Evolutionary conservation across 371 early-diverging fungal genomes (phyloP).

Genomic region (Saksenaea oblongispora): DNA sequence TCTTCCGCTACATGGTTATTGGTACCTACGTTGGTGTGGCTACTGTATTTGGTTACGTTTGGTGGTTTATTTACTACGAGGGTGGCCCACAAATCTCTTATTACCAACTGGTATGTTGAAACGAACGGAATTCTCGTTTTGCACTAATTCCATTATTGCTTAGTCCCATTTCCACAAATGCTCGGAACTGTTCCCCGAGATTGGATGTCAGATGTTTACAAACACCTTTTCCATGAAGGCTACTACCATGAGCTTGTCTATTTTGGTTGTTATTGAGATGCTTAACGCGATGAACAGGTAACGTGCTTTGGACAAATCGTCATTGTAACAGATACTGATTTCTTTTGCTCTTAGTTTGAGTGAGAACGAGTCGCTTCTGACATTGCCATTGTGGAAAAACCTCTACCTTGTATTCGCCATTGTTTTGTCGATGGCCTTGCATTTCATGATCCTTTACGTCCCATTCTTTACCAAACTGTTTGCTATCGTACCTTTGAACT

Average conservation of each 20-base stretch:
- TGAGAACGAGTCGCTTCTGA: constrained; percentile 91
- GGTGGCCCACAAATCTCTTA: constrained; percentile 87
- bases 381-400: constrained; percentile 90
- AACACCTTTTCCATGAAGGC: constrained; percentile 82
- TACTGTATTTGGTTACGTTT: constrained; percentile 96
- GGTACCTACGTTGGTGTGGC: constrained; percentile 93
- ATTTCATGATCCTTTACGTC: constrained; percentile 92
- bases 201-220: constrained; percentile 90
- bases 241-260: constrained; percentile 93
- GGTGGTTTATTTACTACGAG: constrained; percentile 94
- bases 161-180: constrained; percentile 92
- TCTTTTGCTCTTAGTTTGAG: constrained; percentile 53
- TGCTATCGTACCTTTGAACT: constrained; percentile 83
- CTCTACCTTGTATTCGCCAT: constrained; percentile 86
- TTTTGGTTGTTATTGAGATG: constrained; percentile 97
- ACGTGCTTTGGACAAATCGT: neutral
- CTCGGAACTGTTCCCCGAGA: constrained; percentile 78
- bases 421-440: constrained; percentile 85
- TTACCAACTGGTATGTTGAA: constrained; percentile 71
- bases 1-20: constrained; percentile 91
- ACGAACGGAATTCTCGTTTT: neutral
- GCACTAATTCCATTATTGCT: neutral
- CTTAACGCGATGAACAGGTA: constrained; percentile 66
- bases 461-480: constrained; percentile 85
- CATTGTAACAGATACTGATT: neutral